These are phyloP conservation scores for Pythium aquatile DNA, from an alignment of 352 stramenopile species.

Conservation along the genomic window DNA sequence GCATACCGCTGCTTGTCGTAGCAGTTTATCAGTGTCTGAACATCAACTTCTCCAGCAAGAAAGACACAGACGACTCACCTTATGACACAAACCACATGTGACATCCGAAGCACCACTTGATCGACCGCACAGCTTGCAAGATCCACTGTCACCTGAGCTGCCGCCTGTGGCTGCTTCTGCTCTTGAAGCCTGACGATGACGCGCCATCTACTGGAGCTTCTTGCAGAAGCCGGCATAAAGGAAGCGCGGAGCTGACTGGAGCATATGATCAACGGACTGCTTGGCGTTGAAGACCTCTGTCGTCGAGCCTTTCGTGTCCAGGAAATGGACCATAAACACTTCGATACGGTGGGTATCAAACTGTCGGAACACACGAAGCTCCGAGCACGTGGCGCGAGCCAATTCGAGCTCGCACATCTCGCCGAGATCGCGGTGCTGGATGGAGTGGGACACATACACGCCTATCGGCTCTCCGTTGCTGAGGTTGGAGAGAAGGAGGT, in stretches of 20 bases:
- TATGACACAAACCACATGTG: too few species aligned
- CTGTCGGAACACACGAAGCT: conserved; percentile 45
- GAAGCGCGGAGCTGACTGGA: conserved; percentile 5
- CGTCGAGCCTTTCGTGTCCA: conserved; percentile 22
- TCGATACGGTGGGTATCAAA: conserved; percentile 40
- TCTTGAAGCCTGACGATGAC: conserved; percentile 6
- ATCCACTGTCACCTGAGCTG: too few species aligned
- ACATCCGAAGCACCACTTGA: too few species aligned
- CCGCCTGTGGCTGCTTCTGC: too few species aligned
- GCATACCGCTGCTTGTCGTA: too few species aligned
- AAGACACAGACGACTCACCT: too few species aligned
- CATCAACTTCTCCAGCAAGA: too few species aligned
- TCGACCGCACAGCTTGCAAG: too few species aligned
- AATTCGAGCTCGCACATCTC: conserved; percentile 35
- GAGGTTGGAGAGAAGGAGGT: conserved; percentile 1
- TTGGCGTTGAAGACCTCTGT: conserved; percentile 16
- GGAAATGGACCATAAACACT: conserved; percentile 41
- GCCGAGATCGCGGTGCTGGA: conserved; percentile 45
- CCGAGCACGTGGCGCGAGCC: conserved; percentile 39
- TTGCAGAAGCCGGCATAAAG: conserved; percentile 36
- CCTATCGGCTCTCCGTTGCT: conserved; percentile 45
- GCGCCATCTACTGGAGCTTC: conserved; percentile 49
- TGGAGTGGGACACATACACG: conserved; percentile 47
- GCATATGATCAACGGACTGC: conserved; percentile 29
- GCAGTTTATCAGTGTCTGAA: too few species aligned